Conservation (phyloP, 2,329 filamentous ascomycete genomes). For the Calonectria naviculata region DNA sequence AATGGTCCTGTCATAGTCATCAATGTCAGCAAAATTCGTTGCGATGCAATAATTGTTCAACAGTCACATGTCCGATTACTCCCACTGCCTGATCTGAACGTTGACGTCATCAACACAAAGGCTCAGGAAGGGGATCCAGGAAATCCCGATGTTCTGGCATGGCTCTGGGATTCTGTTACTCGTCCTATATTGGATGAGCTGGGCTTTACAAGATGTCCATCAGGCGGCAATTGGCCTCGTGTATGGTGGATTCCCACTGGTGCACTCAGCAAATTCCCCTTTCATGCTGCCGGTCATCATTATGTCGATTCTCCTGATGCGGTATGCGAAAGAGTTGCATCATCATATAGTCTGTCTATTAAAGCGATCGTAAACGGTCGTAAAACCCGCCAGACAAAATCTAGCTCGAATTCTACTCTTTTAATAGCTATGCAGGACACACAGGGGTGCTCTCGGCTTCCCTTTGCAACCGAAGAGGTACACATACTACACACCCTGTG, state of each 20-base stretch:
- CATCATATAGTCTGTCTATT: not conserved
- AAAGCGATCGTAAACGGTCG: not conserved
- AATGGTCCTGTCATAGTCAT: not conserved
- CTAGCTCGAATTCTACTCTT: not conserved
- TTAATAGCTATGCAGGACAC: not conserved
- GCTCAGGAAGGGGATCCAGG: not conserved
- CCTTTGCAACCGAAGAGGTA: slow-evolving; percentile 33
- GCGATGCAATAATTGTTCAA: not conserved
- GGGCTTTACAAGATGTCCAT: not conserved
- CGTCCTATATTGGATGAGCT: not conserved
- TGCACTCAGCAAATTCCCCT: not conserved
- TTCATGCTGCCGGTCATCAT: slow-evolving; percentile 10
- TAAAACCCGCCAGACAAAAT: not conserved
- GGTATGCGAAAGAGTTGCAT: not conserved
- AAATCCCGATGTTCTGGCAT: not conserved
- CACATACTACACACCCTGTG: slow-evolving; percentile 20
- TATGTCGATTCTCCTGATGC: not conserved
- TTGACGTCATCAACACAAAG: not conserved
- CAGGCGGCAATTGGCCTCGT: not conserved
- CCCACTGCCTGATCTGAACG: not conserved
- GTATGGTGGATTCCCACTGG: not conserved
- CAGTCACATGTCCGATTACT: not conserved
- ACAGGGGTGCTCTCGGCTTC: not conserved
- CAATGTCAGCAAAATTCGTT: not conserved
- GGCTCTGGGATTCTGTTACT: not conserved